phyloP scores from a whole-genome alignment of 1,284 basidiomycete species.

The Apiotrichum veenhuisii region DNA sequence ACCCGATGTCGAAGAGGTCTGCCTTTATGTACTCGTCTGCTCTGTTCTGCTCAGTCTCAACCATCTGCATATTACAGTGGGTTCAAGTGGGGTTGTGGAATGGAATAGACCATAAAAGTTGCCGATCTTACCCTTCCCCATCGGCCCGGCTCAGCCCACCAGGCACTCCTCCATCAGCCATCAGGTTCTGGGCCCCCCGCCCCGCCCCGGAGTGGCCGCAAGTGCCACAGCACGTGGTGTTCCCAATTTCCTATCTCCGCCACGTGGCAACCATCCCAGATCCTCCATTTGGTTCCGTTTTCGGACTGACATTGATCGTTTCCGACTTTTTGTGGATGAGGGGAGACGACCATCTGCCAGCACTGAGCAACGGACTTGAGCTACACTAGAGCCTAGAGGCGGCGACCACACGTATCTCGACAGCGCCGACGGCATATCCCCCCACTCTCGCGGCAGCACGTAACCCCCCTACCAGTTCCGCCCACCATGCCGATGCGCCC shows the following conservation, averaged over 20 bases:
- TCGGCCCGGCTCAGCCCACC: too few relatives aligned
- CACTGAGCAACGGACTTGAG: not conserved
- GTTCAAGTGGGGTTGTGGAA: too few relatives aligned
- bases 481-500: slow-evolving; percentile 19
- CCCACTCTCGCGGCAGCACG: not conserved
- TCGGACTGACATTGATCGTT: not conserved
- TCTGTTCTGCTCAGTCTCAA: too few relatives aligned
- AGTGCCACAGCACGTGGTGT: not conserved
- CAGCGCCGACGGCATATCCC: too few relatives aligned
- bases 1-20: too few relatives aligned
- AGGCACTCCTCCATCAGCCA: too few relatives aligned
- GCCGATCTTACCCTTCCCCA: too few relatives aligned
- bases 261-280: not conserved
- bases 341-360: not conserved
- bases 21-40: too few relatives aligned
- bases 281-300: not conserved
- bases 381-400: not conserved
- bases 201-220: too few relatives aligned
- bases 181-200: too few relatives aligned
- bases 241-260: not conserved
- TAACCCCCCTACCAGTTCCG: not conserved
- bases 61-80: too few relatives aligned
- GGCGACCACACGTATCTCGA: not conserved
- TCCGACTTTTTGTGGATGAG: slow-evolving; percentile 15
- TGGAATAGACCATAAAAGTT: too few relatives aligned